Conservation (phyloP, 1,284 basidiomycete species). For the Austroboletus niveus region DNA sequence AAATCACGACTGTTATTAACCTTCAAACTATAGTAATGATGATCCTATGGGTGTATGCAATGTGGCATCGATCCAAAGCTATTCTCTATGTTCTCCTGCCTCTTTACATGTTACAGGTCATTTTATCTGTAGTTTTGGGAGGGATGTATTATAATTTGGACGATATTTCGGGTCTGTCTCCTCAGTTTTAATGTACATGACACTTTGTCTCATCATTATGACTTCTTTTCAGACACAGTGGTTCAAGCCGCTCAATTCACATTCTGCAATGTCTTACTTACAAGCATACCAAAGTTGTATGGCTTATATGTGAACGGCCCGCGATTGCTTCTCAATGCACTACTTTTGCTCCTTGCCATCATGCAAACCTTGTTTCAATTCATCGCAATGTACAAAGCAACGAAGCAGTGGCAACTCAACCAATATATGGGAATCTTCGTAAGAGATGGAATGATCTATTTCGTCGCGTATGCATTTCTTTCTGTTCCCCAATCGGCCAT, state of each 20-base stretch:
- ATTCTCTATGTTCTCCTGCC: not conserved
- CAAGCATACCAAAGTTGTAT: too few species aligned
- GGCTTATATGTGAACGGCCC: not conserved
- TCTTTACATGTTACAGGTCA: not conserved
- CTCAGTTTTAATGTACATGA: not conserved
- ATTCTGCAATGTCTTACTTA: not conserved
- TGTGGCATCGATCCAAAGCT: not conserved
- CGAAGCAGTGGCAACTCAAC: not conserved
- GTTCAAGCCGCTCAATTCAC: not conserved
- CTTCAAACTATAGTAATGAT: not conserved
- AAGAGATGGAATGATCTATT: not conserved
- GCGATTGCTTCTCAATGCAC: not conserved
- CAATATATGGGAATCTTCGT: not conserved
- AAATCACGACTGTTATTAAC: not conserved
- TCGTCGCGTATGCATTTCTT: not conserved
- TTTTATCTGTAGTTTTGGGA: not conserved
- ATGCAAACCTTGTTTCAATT: not conserved
- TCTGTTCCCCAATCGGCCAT: not conserved
- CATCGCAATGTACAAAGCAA: not conserved
- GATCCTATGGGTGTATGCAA: not conserved
- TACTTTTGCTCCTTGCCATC: not conserved
- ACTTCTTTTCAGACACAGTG: not conserved
- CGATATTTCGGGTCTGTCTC: not conserved
- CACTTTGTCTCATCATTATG: too few species aligned
- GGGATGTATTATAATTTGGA: not conserved